These are phyloP conservation scores for Fusarium newnesense DNA, from an alignment of 2,329 filamentous ascomycete species.

Conservation along the genomic window DNA sequence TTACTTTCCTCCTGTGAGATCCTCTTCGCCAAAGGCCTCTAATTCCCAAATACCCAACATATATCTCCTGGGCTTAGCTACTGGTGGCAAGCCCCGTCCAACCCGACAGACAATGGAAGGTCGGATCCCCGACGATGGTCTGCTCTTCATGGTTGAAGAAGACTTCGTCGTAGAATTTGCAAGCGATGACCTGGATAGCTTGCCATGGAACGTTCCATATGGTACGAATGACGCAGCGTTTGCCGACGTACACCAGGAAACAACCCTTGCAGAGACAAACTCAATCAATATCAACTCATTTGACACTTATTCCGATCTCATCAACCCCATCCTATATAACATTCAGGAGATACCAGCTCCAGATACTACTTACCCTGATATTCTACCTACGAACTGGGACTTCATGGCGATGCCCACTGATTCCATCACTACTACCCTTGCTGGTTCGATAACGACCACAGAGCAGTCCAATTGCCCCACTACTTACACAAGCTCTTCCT, in stretches of 20 bases:
- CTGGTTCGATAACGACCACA: neutral
- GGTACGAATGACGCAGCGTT: conserved; percentile 17
- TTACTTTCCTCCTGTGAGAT: neutral
- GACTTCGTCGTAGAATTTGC: neutral
- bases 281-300: neutral
- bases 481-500: neutral
- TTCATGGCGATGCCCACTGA: neutral
- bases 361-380: neutral
- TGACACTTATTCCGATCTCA: neutral
- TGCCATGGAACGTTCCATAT: neutral
- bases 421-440: neutral
- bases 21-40: neutral
- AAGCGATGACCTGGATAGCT: neutral
- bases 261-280: neutral
- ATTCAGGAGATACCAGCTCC: neutral
- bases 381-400: neutral
- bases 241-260: conserved; percentile 8
- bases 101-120: neutral
- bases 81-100: neutral
- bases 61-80: neutral
- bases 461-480: neutral
- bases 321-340: neutral
- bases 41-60: neutral
- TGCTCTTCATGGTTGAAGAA: neutral
- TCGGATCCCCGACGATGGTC: neutral